Base-by-base conservation (phyloP, 257 asterid species). In the Rhazya stricta region DNA sequence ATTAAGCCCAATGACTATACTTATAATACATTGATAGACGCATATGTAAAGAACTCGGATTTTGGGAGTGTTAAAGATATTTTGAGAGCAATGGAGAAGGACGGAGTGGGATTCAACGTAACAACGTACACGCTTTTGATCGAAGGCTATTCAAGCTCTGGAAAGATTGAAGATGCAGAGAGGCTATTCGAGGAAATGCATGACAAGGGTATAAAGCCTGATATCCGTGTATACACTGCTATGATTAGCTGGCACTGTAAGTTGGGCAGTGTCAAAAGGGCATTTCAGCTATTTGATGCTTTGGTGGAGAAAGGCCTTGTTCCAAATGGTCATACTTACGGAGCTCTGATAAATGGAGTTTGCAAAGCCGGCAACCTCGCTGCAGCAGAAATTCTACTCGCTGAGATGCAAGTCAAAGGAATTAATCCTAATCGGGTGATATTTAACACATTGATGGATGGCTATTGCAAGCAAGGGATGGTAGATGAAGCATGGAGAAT, bases 371-470 rank as follows among this genome's bases (percentile, higher is more conserved):
- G 99, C 76, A 86, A 85, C 75, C 77, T 90, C 89, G 87, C 87
- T 65, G 97, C 91, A 1, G 89, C 89, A 2, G 87, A 89, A 68
- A 42, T 84, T 67, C 71, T 95, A 83, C 90, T 92, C 41, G 69
- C 79, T 3, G 99, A 95, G 83, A 92, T 95, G 99, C 98, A 87
- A 58, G 83, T 79, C 50, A 87, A 84, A 67, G 97, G 97, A 72
- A 79, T 92, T 72, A 86, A 86, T 79, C 62, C 83, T 32, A 91
- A 88, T 73, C 84, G 81, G 5, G 91, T 91, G 54, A 81, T 91
- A 76, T 92, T 87, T 79, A 95, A 92, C 80, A 91, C 94, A 12
- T 42, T 91, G 84, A 86, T 95, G 88, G 96, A 91, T 81, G 98
- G 97, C 42, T 95, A 89, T 80, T 89, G 94, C 75, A 95, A 86